Conservation (phyloP, 2,329 filamentous ascomycete species). For the Diaporthe ilicicola region DNA sequence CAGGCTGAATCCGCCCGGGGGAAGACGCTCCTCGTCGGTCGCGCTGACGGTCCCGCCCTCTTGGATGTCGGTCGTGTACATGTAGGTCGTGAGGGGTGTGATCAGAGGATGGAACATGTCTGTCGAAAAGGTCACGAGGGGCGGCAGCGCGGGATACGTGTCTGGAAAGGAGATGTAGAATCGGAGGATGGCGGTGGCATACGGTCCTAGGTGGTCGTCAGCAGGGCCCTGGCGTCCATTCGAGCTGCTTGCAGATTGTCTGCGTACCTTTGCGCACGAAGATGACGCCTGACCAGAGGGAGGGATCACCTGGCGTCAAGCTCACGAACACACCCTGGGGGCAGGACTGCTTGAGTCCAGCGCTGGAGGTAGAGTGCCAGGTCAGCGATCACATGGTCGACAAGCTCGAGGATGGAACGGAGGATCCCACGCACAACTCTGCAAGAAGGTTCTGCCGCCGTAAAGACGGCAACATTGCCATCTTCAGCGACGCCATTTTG, state of each 20-base stretch:
- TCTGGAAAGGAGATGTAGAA: conserved; percentile 90
- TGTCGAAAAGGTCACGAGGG: conserved; percentile 86
- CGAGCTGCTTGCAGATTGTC: conserved; percentile 23
- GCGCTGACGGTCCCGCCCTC: conserved; percentile 82
- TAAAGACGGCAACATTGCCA: conserved; percentile 62
- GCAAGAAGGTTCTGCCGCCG: conserved; percentile 80
- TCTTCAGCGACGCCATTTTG: conserved; percentile 54
- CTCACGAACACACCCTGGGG: conserved; percentile 89
- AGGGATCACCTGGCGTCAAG: conserved; percentile 81
- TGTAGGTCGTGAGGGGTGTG: conserved; percentile 92
- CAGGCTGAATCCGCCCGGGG: conserved; percentile 89
- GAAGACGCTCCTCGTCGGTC: conserved; percentile 81
- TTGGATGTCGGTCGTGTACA: conserved; percentile 82
- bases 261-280: conserved; percentile 84
- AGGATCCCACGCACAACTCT: conserved; percentile 74
- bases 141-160: conserved; percentile 80
- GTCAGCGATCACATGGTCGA: conserved; percentile 36
- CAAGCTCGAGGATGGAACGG: neutral
- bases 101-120: conserved; percentile 96
- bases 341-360: conserved; percentile 81
- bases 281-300: conserved; percentile 88
- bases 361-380: conserved; percentile 56
- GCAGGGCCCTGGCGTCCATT: conserved; percentile 28
- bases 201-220: conserved; percentile 71
- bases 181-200: conserved; percentile 84